These are phyloP conservation scores for Pichia norvegensis DNA, from an alignment of 1,139 yeast genomes.

Conservation along the genomic window DNA sequence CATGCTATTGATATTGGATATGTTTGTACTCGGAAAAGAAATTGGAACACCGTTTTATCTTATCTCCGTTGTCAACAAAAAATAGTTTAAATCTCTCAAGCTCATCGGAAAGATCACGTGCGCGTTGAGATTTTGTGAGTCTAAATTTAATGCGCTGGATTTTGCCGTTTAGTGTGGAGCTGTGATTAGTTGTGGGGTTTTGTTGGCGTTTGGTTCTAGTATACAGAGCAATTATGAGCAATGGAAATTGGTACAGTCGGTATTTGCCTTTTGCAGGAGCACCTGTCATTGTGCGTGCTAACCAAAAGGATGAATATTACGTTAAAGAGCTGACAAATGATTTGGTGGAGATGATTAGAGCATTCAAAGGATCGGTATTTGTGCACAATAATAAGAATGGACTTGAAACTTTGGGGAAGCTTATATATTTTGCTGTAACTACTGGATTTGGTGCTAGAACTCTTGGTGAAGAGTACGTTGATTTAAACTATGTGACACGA, in stretches of 20 bases:
- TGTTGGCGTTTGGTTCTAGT: neutral
- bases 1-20: too few species aligned
- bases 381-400: constrained; percentile 59
- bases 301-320: constrained; percentile 78
- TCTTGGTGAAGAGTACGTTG: constrained; percentile 91
- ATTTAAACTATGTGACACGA: constrained; percentile 55
- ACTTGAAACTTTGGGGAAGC: constrained; percentile 44
- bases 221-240: neutral
- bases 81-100: too few species aligned
- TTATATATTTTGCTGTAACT: constrained; percentile 53
- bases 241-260: neutral
- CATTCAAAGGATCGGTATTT: constrained; percentile 59
- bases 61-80: too few species aligned
- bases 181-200: too few species aligned
- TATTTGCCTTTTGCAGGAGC: constrained; percentile 28
- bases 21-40: too few species aligned
- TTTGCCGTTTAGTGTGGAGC: too few species aligned
- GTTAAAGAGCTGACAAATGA: constrained; percentile 49
- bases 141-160: too few species aligned
- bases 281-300: constrained; percentile 54
- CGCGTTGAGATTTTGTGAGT: too few species aligned
- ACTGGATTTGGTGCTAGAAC: constrained; percentile 81
- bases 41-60: too few species aligned
- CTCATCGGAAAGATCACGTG: too few species aligned
- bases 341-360: constrained; percentile 48